Base-by-base conservation (phyloP, 2,329 filamentous ascomycete genomes). In the Samsoniella hepiali region DNA sequence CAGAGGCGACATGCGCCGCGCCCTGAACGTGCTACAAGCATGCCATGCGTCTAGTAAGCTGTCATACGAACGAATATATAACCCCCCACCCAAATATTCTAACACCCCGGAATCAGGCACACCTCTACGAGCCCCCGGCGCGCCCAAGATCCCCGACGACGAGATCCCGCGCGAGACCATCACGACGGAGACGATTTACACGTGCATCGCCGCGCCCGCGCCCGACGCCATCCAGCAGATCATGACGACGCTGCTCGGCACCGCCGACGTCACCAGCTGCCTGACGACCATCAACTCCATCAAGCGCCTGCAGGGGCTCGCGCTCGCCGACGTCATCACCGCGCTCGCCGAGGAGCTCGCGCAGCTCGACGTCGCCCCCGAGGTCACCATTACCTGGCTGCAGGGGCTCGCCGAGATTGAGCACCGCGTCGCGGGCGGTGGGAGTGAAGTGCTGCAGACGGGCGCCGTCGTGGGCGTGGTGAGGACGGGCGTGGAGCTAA, bases 121-220 rank as follows among this genome's bases (percentile, higher is more conserved):
- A 47, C 90, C 90, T 0, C 78, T 93, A 32, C 84, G 85, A 61
- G 75, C 82, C 47, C 86, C 83, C 70, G 80, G 85, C 69, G 83
- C 78, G 2, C 83, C 87, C 38, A 87, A 86, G 73, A 75, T 84
- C 5, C 81, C 82, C 65, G 80, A 89, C 66, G 81, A 84, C 76
- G 83, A 88, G 61, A 86, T 93, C 34, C 82, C 89, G 62, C 84
- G 92, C 47, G 94, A 98, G 36, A 82, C 69, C 65, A 85, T 91
- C 68, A 97, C 97, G 68, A 97, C 91, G 42, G 90, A 97, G 73
- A 92, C 91, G 8, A 98, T 99, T 72, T 99, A 97, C 81, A 93
- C 93, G 76, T 99, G 95, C 76, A 96, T 99, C 72, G 95, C 95
- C 9, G 94, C 94, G 1, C 95, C 95, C 4, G 93, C 96, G 68